A percentile compares a stretch with the other conserved stretches of the same genome.
phyloP scores from a whole-genome alignment of 805 yeast species.

The Candida loeiensis region DNA sequence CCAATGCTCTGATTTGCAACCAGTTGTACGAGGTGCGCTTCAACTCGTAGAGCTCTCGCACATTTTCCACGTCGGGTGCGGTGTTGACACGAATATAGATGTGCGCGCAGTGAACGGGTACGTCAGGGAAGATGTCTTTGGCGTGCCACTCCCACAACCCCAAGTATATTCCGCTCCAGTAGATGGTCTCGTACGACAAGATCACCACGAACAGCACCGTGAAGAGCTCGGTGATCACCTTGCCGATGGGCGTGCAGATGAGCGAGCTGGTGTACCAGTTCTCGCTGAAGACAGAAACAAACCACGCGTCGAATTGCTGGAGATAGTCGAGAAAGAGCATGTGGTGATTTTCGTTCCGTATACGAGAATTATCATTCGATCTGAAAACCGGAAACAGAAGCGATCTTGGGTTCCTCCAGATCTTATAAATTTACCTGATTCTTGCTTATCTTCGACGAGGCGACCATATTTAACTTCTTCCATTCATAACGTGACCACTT shows the following conservation, averaged over 20 bases:
- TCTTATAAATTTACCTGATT: too few relatives aligned
- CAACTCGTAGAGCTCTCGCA: conserved; percentile 27
- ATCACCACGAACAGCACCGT: conserved; percentile 20
- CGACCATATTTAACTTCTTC: too few relatives aligned
- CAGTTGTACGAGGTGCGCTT: conserved; percentile 13
- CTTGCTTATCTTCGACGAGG: too few relatives aligned
- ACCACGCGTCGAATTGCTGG: conserved; percentile 8
- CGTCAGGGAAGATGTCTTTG: conserved; percentile 62
- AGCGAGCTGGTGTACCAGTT: conserved; percentile 23
- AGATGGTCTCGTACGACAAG: conserved; percentile 37
- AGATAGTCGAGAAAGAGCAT: background rate
- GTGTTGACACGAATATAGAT: conserved; percentile 54
- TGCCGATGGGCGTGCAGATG: conserved; percentile 24
- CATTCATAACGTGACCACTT: too few relatives aligned
- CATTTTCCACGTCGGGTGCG: conserved; percentile 15
- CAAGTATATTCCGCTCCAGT: conserved; percentile 42
- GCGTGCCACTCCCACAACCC: conserved; percentile 49
- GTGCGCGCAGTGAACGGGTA: conserved; percentile 79
- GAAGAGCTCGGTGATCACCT: conserved; percentile 27
- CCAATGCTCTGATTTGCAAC: conserved; percentile 20
- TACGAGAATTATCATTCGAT: too few relatives aligned
- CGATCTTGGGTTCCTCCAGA: too few relatives aligned
- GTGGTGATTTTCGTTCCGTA: too few relatives aligned
- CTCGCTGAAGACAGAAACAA: conserved; percentile 8
- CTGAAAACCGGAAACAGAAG: too few relatives aligned